Conservation (phyloP, 768 basidiomycete genomes). For the Rhizopogon sp. region DNA sequence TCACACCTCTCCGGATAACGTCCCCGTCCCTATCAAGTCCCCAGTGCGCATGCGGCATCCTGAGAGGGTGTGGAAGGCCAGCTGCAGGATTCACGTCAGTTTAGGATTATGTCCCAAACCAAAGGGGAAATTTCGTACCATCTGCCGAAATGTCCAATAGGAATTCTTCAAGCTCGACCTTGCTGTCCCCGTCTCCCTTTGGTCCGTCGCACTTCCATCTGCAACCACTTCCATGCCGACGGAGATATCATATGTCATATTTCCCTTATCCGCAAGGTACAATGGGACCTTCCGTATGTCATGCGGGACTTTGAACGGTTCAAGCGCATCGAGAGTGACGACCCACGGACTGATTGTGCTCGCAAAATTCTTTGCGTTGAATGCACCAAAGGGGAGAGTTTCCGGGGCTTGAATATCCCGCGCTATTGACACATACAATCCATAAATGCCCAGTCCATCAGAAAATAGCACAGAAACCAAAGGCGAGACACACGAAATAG, state of each 20-base stretch:
- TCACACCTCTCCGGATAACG: constrained; percentile 2
- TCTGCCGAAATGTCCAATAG: constrained; percentile 4
- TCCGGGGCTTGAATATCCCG: constrained; percentile 1
- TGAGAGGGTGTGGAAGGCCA: not conserved
- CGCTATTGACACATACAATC: not conserved
- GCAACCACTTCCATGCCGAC: not conserved
- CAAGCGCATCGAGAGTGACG: constrained; percentile 3
- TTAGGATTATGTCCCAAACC: not conserved
- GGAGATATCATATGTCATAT: constrained; percentile 1
- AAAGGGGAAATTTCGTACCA: not conserved
- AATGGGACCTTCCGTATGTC: not conserved
- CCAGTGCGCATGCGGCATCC: constrained; percentile 4
- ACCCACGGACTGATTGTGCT: constrained; percentile 4
- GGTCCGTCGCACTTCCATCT: not conserved
- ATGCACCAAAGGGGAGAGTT: constrained; percentile 1
- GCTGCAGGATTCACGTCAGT: not conserved
- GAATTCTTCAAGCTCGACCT: constrained; percentile 1
- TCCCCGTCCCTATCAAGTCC: constrained; percentile 2
- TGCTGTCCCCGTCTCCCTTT: not conserved
- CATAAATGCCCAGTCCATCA: not conserved
- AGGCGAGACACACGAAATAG: not conserved
- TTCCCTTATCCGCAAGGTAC: not conserved
- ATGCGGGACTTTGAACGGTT: not conserved
- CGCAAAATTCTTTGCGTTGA: constrained; percentile 4
- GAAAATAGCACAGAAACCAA: not conserved